Base-by-base conservation (phyloP, 106 monocot genomes). In the Hemerocallis citrina region DNA sequence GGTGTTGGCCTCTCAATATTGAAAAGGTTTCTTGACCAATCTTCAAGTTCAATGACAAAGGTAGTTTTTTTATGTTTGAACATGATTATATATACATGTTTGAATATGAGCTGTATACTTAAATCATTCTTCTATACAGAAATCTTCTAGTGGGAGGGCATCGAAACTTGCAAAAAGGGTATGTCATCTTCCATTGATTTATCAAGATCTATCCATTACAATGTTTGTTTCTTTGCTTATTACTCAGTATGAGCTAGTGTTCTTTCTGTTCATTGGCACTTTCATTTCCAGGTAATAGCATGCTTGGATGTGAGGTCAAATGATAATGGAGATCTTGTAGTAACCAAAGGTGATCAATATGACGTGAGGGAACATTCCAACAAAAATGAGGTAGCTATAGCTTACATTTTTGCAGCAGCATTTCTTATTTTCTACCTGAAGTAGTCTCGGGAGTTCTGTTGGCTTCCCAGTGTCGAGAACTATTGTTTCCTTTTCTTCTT, bases 291-390 rank as follows among this genome's bases (percentile, higher is more conserved):
- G 90, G 90, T 96, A 33, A 90, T 96, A 76, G 86, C 95, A 60
- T 96, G 95, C 57, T 90, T 96, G 68, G 95, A 96, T 81, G 95
- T 96, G 65, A 77, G 95, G 66, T 61, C 90, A 36, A 90, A 89
- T 77, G 90, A 96, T 78, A 84, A 59, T 57, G 95, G 95, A 15
- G 90, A 96, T 65, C 83, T 96, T 59, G 95, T 90, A 32, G 95
- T 96, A 52, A 96, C 95, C 5, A 96, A 96, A 79, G 95, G 95
- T 11, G 95, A 96, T 61, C 95, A 96, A 50, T 90, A 95, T 77
- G 86, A 96, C 66, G 95, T 96, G 47, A 78, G 95, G 67, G 95
- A 96, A 36, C 74, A 71, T 52, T 79, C 78, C 49, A 65, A 77
- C 58, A 76, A 73, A 54, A 61, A 90, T 43, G 86, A 96, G 95